Conservation (phyloP, 2,329 filamentous ascomycete genomes). For the Talaromyces sp. region DNA sequence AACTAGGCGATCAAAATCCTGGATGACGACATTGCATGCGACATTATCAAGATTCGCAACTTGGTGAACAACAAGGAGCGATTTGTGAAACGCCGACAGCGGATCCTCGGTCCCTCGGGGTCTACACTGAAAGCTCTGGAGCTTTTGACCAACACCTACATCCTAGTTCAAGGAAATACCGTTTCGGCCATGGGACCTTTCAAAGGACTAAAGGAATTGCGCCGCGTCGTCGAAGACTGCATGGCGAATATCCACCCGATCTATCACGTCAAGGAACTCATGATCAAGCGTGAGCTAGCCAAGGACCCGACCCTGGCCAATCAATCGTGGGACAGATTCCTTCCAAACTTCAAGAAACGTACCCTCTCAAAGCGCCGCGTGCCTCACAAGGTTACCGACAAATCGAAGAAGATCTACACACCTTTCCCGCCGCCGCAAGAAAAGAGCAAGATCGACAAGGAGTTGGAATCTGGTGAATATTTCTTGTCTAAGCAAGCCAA, state of each 20-base stretch:
- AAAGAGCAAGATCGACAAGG: slow-evolving; percentile 97
- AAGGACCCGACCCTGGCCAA: slow-evolving; percentile 81
- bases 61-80: slow-evolving; percentile 89
- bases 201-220: slow-evolving; percentile 88
- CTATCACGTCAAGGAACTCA: slow-evolving; percentile 91
- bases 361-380: slow-evolving; percentile 77
- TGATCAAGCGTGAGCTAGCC: slow-evolving; percentile 88
- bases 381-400: slow-evolving; percentile 84
- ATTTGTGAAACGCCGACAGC: slow-evolving; percentile 89
- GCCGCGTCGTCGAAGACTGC: slow-evolving; percentile 85
- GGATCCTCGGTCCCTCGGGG: slow-evolving; percentile 85
- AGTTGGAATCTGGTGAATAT: slow-evolving; percentile 97
- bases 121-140: slow-evolving; percentile 92
- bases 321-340: slow-evolving; percentile 92
- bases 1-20: slow-evolving; percentile 76
- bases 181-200: slow-evolving; percentile 87
- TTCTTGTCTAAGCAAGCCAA: slow-evolving; percentile 91
- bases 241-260: slow-evolving; percentile 91
- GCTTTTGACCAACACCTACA: slow-evolving; percentile 83
- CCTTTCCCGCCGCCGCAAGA: slow-evolving; percentile 95
- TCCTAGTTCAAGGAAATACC: slow-evolving; percentile 94
- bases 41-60: slow-evolving; percentile 92
- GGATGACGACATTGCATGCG: slow-evolving; percentile 84
- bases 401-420: slow-evolving; percentile 89
- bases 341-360: slow-evolving; percentile 95